phyloP scores from a whole-genome alignment of 2,329 filamentous ascomycete genomes.

The Xylaria digitata region DNA sequence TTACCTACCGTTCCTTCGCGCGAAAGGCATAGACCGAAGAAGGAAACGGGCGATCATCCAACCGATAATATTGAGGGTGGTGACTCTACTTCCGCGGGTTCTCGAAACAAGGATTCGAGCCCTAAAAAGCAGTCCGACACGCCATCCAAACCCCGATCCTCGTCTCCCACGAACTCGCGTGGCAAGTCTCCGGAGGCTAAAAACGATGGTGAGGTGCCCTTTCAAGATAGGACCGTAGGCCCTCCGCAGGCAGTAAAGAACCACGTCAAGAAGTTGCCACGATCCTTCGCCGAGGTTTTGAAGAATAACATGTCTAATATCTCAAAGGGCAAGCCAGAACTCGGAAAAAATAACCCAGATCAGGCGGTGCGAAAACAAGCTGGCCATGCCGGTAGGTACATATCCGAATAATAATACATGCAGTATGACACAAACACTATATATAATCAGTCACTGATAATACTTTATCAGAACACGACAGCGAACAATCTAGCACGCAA shows the following conservation, averaged over 20 bases:
- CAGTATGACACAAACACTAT: background rate
- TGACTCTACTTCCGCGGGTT: background rate
- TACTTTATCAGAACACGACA: background rate
- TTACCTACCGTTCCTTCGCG: constrained; percentile 25
- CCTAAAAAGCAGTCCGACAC: constrained; percentile 32
- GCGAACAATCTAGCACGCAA: background rate
- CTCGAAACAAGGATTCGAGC: background rate
- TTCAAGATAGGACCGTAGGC: constrained; percentile 17
- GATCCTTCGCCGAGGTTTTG: constrained; percentile 26
- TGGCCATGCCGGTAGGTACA: constrained; percentile 22
- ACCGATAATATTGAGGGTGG: constrained; percentile 10
- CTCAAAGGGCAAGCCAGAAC: constrained; percentile 33
- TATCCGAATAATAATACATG: background rate
- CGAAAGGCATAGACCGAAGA: constrained; percentile 42
- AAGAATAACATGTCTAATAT: constrained; percentile 32
- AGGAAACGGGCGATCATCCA: constrained; percentile 8
- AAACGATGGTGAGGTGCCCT: constrained; percentile 37
- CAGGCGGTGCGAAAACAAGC: background rate
- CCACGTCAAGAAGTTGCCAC: constrained; percentile 18
- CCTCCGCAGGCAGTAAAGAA: constrained; percentile 22
- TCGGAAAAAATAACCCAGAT: constrained; percentile 18
- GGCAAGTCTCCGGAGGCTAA: constrained; percentile 24
- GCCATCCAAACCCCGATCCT: constrained; percentile 2
- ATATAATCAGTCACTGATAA: constrained; percentile 4
- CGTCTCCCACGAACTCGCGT: constrained; percentile 4